These are phyloP conservation scores for Monilinia laxa DNA, from an alignment of 2,329 filamentous ascomycete genomes.

Conservation along the genomic window DNA sequence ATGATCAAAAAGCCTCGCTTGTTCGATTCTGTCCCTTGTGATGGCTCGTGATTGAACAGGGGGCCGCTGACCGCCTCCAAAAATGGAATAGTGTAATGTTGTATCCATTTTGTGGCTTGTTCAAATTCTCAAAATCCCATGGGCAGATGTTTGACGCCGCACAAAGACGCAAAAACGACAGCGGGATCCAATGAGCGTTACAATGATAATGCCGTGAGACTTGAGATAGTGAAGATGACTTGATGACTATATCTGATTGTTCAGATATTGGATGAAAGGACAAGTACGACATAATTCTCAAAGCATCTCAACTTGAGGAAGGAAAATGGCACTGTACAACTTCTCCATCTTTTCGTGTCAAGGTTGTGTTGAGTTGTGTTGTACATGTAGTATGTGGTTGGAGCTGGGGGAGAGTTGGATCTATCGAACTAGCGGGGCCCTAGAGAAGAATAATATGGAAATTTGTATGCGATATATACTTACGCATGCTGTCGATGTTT, in stretches of 20 bases:
- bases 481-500: not conserved
- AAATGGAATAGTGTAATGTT: conserved; percentile 3
- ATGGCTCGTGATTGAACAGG: conserved; percentile 8
- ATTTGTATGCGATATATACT: not conserved
- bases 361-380: not conserved
- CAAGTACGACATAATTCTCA: not conserved
- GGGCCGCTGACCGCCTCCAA: conserved; percentile 13
- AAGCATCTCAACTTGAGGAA: not conserved
- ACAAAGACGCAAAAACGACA: not conserved
- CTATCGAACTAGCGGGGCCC: not conserved
- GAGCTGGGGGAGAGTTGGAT: not conserved
- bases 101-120: conserved; percentile 2
- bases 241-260: not conserved
- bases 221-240: not conserved
- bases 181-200: conserved; percentile 1
- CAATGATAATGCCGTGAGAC: not conserved
- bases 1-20: conserved; percentile 12
- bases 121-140: conserved; percentile 9
- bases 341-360: conserved; percentile 2
- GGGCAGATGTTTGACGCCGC: conserved; percentile 1
- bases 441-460: not conserved
- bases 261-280: not conserved
- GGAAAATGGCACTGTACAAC: not conserved
- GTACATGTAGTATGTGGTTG: no score
- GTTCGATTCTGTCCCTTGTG: conserved; percentile 11